Conservation (phyloP, 257 asterid genomes). For the Thymus quinquecostatus region DNA sequence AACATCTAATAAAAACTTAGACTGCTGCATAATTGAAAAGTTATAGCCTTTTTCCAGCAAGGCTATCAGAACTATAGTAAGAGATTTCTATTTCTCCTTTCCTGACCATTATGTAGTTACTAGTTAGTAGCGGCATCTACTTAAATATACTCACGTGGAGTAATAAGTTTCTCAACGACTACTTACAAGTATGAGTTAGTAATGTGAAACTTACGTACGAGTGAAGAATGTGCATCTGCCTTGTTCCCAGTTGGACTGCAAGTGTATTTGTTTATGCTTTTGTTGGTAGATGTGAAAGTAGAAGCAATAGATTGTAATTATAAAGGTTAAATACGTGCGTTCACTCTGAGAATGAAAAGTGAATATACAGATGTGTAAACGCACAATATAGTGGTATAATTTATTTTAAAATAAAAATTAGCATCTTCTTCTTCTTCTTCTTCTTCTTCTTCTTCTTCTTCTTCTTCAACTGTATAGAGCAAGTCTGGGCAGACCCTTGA, state of each 20-base stretch:
- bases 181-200: background rate
- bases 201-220: background rate
- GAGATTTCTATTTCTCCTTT: background rate
- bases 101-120: background rate
- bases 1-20: constrained; percentile 60
- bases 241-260: constrained; percentile 12
- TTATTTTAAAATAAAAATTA: background rate
- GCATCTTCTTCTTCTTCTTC: constrained; percentile 2
- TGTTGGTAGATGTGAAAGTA: background rate
- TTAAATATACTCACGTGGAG: background rate
- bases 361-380: background rate
- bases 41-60: constrained; percentile 11
- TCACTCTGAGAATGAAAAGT: background rate
- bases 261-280: background rate
- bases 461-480: constrained; percentile 36
- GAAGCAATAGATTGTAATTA: background rate
- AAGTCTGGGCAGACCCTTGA: constrained; percentile 43
- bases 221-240: constrained; percentile 4
- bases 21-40: constrained; percentile 5
- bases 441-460: background rate
- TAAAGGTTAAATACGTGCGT: constrained; percentile 3
- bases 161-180: constrained; percentile 4
- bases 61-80: constrained; percentile 9
- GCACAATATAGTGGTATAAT: background rate
- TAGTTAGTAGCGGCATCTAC: constrained; percentile 9